Evolutionary conservation across 2,329 filamentous ascomycete genomes (phyloP).

Genomic region (Aaosphaeria pasadenensis): DNA sequence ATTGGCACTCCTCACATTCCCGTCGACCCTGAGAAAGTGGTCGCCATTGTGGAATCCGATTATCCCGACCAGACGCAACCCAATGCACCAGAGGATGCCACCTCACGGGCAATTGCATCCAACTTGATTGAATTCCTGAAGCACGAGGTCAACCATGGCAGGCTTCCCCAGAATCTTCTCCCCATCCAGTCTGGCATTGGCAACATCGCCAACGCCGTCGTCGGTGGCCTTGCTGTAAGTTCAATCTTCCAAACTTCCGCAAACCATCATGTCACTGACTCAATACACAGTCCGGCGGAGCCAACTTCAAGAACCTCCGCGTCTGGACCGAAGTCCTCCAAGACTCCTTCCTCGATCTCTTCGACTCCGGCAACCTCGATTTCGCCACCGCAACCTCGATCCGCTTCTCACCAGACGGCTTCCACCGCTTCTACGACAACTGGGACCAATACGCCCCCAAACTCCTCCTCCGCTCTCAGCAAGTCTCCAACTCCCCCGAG

Average conservation of each 20-base stretch:
- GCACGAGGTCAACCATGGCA: conserved; percentile 76
- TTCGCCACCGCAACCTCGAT: conserved; percentile 89
- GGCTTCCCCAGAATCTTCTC: conserved; percentile 72
- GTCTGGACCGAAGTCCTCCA: conserved; percentile 94
- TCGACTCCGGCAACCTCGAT: conserved; percentile 82
- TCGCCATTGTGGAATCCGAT: conserved; percentile 80
- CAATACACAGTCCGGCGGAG: conserved; percentile 51
- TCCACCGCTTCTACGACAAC: conserved; percentile 84
- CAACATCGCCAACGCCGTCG: conserved; percentile 89
- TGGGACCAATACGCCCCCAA: conserved; percentile 79
- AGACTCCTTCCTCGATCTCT: conserved; percentile 89
- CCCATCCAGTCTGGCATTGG: conserved; percentile 86
- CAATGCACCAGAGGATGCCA: conserved; percentile 73
- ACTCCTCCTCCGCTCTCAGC: conserved; percentile 81
- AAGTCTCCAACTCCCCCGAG: conserved; percentile 85
- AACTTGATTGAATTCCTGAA: conserved; percentile 84
- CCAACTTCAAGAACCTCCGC: conserved; percentile 82
- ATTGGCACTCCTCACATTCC: conserved; percentile 82
- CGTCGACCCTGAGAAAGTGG: conserved; percentile 78
- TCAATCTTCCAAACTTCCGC: neutral
- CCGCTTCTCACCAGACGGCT: conserved; percentile 86
- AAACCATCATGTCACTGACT: conserved; percentile 6
- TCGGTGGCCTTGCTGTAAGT: conserved; percentile 67
- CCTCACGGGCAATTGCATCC: conserved; percentile 67
- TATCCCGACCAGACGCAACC: conserved; percentile 74